Evolutionary conservation across 129 eudicot genomes (phyloP).

Genomic region (Pittosporum tobira): DNA sequence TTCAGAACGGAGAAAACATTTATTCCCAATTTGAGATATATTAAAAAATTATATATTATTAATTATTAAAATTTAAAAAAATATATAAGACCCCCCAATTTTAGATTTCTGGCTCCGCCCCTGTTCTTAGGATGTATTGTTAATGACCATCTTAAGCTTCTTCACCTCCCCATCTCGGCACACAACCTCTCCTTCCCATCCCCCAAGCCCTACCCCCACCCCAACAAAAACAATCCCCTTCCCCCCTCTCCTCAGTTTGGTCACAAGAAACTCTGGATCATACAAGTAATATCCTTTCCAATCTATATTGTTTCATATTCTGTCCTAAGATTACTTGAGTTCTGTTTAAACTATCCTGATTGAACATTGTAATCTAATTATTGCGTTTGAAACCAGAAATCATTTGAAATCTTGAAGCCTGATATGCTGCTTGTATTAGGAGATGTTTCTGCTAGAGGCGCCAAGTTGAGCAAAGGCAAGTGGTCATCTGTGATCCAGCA

Average conservation of each 20-base stretch:
- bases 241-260: background rate
- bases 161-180: too few relatives aligned
- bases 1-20: too few relatives aligned
- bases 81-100: too few relatives aligned
- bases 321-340: background rate
- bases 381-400: conserved; percentile 51
- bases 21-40: too few relatives aligned
- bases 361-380: conserved; percentile 24
- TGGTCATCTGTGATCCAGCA: conserved; percentile 45
- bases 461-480: conserved; percentile 30
- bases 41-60: too few relatives aligned
- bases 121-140: conserved; percentile 1
- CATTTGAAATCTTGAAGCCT: conserved; percentile 59
- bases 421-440: conserved; percentile 63
- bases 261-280: background rate
- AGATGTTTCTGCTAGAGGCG: conserved; percentile 48
- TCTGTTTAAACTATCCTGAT: background rate
- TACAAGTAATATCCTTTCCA: too few relatives aligned
- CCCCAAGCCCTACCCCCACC: too few relatives aligned
- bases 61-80: too few relatives aligned
- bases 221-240: too few relatives aligned
- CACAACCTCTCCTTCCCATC: too few relatives aligned
- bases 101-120: too few relatives aligned
- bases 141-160: background rate
- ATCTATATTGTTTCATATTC: background rate